Percentiles rank a stretch among this genome's conserved stretches.
phyloP scores from a whole-genome alignment of 2,329 filamentous ascomycete genomes.

The Aureobasidium sp. region DNA sequence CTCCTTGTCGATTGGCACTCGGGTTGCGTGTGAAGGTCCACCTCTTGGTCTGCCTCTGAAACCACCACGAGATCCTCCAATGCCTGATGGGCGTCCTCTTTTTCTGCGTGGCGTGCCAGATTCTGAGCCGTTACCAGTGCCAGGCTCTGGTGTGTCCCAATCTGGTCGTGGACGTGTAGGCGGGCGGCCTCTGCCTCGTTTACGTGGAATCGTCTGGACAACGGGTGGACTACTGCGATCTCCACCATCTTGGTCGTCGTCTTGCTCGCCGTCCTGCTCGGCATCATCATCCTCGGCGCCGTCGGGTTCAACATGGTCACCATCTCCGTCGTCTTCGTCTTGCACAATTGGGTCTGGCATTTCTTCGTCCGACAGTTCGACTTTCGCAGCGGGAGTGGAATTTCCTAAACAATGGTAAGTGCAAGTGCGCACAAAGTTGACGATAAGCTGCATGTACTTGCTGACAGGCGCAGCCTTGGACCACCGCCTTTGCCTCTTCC shows the following conservation, averaged over 20 bases:
- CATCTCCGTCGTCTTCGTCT: conserved; percentile 37
- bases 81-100: conserved; percentile 40
- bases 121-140: conserved; percentile 40
- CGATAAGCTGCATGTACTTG: not conserved
- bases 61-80: conserved; percentile 44
- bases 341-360: conserved; percentile 18
- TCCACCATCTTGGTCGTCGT: conserved; percentile 49
- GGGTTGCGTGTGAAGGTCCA: conserved; percentile 65
- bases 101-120: conserved; percentile 44
- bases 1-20: conserved; percentile 86
- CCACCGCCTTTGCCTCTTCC: conserved; percentile 8
- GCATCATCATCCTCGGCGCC: conserved; percentile 49
- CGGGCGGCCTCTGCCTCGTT: conserved; percentile 66
- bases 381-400: conserved; percentile 21
- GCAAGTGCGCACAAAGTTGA: not conserved
- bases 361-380: conserved; percentile 26
- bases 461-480: conserved; percentile 12
- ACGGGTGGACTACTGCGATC: conserved; percentile 38
- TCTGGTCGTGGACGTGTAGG: conserved; percentile 78
- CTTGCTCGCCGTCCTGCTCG: conserved; percentile 27
- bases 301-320: conserved; percentile 54
- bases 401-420: conserved; percentile 19
- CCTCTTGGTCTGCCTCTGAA: conserved; percentile 69
- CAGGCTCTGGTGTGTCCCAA: conserved; percentile 58
- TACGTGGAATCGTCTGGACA: conserved; percentile 49